Conservation (phyloP, 495 filamentous ascomycete species). For the Staphylotrichum tortipilum region DNA sequence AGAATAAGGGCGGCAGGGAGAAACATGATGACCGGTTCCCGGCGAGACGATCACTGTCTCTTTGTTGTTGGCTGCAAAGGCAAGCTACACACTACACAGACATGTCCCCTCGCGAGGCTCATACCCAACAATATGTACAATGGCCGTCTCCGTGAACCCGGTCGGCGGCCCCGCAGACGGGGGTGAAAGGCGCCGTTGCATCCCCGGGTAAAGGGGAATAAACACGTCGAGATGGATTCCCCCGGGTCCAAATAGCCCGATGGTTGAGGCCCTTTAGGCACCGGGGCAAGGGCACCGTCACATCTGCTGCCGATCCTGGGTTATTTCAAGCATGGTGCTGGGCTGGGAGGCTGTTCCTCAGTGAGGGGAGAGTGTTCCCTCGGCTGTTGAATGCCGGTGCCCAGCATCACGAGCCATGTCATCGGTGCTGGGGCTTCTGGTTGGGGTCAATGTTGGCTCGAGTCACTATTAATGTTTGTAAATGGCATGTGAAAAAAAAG, state of each 20-base stretch:
- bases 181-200: background rate
- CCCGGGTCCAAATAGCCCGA: slow-evolving; percentile 5
- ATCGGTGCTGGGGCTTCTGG: too few species aligned
- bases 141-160: background rate
- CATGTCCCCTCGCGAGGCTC: background rate
- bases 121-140: background rate
- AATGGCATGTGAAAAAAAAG: too few species aligned
- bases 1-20: background rate
- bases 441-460: too few species aligned
- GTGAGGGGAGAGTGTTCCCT: background rate
- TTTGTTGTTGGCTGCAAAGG: too few species aligned
- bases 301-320: slow-evolving; percentile 6
- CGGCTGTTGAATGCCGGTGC: too few species aligned
- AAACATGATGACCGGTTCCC: background rate
- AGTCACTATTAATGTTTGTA: too few species aligned
- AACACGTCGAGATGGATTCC: background rate
- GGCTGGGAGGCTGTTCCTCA: background rate
- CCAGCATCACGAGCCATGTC: too few species aligned
- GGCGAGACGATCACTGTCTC: background rate
- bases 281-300: background rate
- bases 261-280: slow-evolving; percentile 1
- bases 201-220: slow-evolving; percentile 12
- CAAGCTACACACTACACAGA: too few species aligned
- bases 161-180: slow-evolving; percentile 10
- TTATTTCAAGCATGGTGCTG: slow-evolving; percentile 1